Evolutionary conservation across 495 filamentous ascomycete species (phyloP).

Genomic region (Cercophora scortea): DNA sequence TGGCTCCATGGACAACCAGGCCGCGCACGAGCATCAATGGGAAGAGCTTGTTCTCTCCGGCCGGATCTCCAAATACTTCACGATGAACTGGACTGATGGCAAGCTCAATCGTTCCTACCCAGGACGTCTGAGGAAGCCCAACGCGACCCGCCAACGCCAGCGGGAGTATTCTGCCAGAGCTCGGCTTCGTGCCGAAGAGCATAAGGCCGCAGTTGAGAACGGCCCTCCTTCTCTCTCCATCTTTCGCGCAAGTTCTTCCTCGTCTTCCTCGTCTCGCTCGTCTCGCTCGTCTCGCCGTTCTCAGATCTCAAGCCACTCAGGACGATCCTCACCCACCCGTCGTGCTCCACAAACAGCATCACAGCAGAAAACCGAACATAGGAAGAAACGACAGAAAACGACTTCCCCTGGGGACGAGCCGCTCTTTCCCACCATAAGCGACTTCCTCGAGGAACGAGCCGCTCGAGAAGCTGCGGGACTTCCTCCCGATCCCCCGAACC

Average conservation of each 20-base stretch:
- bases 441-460: conserved; percentile 9
- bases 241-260: neutral
- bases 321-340: neutral
- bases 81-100: conserved; percentile 42
- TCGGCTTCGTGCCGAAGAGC: conserved; percentile 15
- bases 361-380: neutral
- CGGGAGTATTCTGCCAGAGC: conserved; percentile 35
- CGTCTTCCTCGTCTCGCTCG: neutral
- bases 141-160: conserved; percentile 22
- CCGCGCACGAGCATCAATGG: no score
- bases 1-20: no score
- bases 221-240: conserved; percentile 4
- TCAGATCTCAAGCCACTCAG: conserved; percentile 1
- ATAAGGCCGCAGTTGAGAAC: conserved; percentile 8
- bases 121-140: conserved; percentile 22
- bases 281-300: conserved; percentile 8
- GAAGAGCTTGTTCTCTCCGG: no score
- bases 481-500: no score
- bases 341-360: neutral
- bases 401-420: neutral
- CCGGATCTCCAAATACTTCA: neutral
- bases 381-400: neutral
- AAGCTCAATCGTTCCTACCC: conserved; percentile 30
- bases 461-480: neutral
- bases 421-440: conserved; percentile 8